These are phyloP conservation scores for Parastagonospora nodorum DNA, from an alignment of 2,329 filamentous ascomycete species.

Conservation along the genomic window DNA sequence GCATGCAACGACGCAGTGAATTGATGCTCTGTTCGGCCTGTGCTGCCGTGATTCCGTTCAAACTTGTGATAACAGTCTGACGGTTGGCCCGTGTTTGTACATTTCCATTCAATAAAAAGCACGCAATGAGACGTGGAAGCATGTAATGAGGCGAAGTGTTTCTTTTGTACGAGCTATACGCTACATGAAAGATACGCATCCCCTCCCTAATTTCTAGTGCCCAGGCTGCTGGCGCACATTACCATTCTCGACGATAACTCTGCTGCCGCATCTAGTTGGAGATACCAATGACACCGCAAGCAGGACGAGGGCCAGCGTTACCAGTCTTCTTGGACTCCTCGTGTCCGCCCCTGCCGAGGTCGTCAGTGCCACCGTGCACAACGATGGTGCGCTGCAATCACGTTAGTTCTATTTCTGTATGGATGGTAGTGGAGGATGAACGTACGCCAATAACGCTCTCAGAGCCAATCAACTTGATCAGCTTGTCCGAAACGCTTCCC, in stretches of 20 bases:
- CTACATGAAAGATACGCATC: background rate
- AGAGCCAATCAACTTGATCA: slow-evolving; percentile 94
- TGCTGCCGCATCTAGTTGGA: slow-evolving; percentile 46
- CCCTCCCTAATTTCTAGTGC: background rate
- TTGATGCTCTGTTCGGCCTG: too few relatives aligned
- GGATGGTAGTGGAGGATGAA: background rate
- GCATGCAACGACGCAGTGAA: too few relatives aligned
- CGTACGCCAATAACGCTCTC: slow-evolving; percentile 91
- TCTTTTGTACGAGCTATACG: too few relatives aligned
- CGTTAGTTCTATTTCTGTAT: background rate
- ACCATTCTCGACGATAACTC: background rate
- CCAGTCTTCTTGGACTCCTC: slow-evolving; percentile 98
- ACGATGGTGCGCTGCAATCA: slow-evolving; percentile 81
- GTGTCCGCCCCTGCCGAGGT: slow-evolving; percentile 89
- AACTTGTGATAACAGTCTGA: too few relatives aligned
- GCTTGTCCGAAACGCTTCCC: slow-evolving; percentile 77
- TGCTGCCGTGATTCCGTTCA: too few relatives aligned
- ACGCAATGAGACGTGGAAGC: too few relatives aligned
- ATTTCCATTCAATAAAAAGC: too few relatives aligned
- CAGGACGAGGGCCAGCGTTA: slow-evolving; percentile 90
- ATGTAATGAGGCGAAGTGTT: too few relatives aligned
- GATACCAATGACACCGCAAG: slow-evolving; percentile 96
- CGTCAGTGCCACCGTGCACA: slow-evolving; percentile 92
- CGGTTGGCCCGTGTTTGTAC: too few relatives aligned
- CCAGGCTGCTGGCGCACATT: slow-evolving; percentile 10